Conservation (phyloP, 139 green algal species). For the Tetraselmis chui region DNA sequence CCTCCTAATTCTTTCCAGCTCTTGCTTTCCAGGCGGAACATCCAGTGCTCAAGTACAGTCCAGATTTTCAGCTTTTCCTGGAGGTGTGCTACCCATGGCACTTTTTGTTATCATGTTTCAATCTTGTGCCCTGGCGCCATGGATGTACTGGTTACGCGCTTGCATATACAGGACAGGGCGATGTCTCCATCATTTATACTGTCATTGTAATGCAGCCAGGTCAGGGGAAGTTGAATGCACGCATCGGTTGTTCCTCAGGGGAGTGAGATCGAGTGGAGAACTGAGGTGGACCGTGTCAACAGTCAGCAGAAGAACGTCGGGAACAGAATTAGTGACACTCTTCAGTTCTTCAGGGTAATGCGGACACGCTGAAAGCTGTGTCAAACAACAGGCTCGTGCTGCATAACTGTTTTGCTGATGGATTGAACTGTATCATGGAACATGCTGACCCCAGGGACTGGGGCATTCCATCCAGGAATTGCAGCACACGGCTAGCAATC, state of each 20-base stretch:
- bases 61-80: constrained; percentile 72
- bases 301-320: neutral
- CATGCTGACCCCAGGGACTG: neutral
- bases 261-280: neutral
- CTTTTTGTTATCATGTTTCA: too few relatives aligned
- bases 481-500: constrained; percentile 36
- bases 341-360: neutral
- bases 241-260: neutral
- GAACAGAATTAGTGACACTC: neutral
- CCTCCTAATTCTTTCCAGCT: too few relatives aligned
- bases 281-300: neutral
- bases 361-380: neutral
- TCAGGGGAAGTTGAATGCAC: too few relatives aligned
- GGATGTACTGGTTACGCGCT: too few relatives aligned
- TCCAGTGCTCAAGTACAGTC: constrained; percentile 54
- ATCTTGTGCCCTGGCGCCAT: too few relatives aligned
- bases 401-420: too few relatives aligned
- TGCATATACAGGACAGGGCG: too few relatives aligned
- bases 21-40: constrained; percentile 47
- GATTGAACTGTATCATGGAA: neutral
- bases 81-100: constrained; percentile 35
- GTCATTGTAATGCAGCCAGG: too few relatives aligned
- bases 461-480: constrained; percentile 26
- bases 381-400: too few relatives aligned
- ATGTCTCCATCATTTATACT: too few relatives aligned